Evolutionary conservation across 108 stramenopile species (phyloP), one percentile per base, ranked within the genome.

Genomic region (Cyclostephanos tholiformis): DNA sequence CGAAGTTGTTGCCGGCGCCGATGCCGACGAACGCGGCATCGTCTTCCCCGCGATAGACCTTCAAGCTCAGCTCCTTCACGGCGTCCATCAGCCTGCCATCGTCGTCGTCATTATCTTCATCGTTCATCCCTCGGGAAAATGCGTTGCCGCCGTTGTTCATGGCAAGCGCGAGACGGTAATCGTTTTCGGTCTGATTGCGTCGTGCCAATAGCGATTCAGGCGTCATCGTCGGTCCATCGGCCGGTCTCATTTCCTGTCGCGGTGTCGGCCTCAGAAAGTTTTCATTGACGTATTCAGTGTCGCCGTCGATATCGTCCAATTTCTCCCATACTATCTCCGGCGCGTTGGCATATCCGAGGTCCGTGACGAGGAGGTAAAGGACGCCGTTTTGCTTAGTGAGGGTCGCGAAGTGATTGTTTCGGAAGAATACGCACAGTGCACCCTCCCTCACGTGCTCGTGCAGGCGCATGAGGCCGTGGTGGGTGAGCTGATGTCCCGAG

Each of bases 361-460:
- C 97, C 12, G 97, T 98, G n/a, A 95, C 94, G 13, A 98, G 77
- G n/a, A 95, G 69, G 57, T 88, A 97, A 23, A 98, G 71, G 0
- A 66, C 65, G 14, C 82, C 89, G 26, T 94, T 67, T 50, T 90
- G 83, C 84, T 95, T 95, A 66, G 97, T 96, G 46, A 97, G 29
- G 0, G 97, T 96, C 27, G 83, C 88, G 74, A 97, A 99, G 55
- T 99, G 98, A 66, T 98, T 97, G 86, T 99, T 98, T 11, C 97
- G 95, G 71, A 98, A 99, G 74, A 99, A 97, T 9, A 96, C 94
- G 30, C 75, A 87, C 46, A 98, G 72, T 30, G 88, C 59, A 30
- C 91, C 85, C 43, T 94, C 87, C 10, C 76, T 64, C 13, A 99
- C 57, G 62, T 89, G 72, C 32, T 84, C 80, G 77, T 97, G 93